Percentiles rank a stretch among this genome's conserved stretches.
Conservation (phyloP, 441 rosid species). For the Omphalea diandra region DNA sequence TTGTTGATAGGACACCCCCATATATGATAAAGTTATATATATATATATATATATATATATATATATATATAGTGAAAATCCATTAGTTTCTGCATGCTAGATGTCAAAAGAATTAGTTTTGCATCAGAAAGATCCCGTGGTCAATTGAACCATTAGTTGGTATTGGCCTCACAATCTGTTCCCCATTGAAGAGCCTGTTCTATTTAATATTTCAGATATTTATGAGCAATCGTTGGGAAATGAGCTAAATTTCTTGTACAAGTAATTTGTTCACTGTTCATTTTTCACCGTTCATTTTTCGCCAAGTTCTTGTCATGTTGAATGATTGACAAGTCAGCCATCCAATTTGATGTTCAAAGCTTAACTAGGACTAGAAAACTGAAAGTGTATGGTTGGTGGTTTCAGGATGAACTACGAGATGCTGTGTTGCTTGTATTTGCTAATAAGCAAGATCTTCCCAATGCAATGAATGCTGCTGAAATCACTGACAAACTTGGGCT, state of each 20-base stretch:
- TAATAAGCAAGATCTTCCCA: slow-evolving; percentile 64
- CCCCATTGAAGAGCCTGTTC: background rate
- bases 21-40: background rate
- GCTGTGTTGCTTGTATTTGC: slow-evolving; percentile 64
- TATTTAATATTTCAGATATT: background rate
- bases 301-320: background rate
- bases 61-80: background rate
- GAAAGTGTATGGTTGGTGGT: slow-evolving; percentile 30
- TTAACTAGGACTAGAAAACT: background rate
- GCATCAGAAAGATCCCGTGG: background rate
- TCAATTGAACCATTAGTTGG: background rate
- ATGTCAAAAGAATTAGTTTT: background rate
- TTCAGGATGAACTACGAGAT: slow-evolving; percentile 54
- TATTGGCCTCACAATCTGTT: background rate
- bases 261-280: too few relatives aligned
- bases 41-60: background rate
- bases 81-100: background rate
- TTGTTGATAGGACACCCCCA: background rate
- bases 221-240: background rate
- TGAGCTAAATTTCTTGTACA: background rate
- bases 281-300: too few relatives aligned
- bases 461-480: slow-evolving; percentile 56
- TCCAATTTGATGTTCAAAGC: background rate
- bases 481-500: slow-evolving; percentile 54
- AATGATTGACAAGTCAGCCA: background rate